Base-by-base conservation (phyloP, 768 basidiomycete species). In the Albatrellus ellisii region DNA sequence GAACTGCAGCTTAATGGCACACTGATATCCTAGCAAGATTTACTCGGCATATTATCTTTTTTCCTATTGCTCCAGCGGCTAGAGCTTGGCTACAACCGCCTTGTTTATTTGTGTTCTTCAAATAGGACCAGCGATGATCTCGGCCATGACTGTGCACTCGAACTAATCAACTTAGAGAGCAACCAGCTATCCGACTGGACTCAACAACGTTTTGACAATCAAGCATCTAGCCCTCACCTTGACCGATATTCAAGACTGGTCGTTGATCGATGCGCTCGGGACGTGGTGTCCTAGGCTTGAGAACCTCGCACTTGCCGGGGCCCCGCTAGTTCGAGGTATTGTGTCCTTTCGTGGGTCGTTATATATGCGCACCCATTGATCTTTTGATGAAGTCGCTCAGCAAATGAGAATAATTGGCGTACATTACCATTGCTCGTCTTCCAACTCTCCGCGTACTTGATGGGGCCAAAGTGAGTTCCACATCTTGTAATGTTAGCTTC, bases 1-100 rank as follows among this genome's bases (percentile, higher is more conserved):
- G 82, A 88, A 50, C 58, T 91, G 28, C 79, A 85, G 45, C 60
- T 94, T 26, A 90, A 82, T 55, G 69, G 61, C 31, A 88, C 85
- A 2, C 65, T 82, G 39, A 70, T 77, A 41, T 66, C 70, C 31
- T 94, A 88, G 86, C 54, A 58, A 37, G 78, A 85, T 49, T 73
- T 85, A 56, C 59, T 65, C 47, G 46, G 50, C n/a, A 57, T 76
- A 36, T 67, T 66, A 24, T 50, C 55, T 9, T 57, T 60, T 46
- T 78, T 85, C 73, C 72, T 75, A 3, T 59, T 54, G 26, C 60
- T 85, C 28, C 60, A 59, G 27, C 51, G 64, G 3, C 62, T 86
- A 11, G 83, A 90, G 61, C 56, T 83, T 49, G 87, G 83, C 9
- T 74, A 79, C 60, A 90, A 90, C 54, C 52, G 59, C 9, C 60